These are phyloP conservation scores for Daldinia concentrica DNA, from an alignment of 495 filamentous ascomycete species.

Conservation along the genomic window DNA sequence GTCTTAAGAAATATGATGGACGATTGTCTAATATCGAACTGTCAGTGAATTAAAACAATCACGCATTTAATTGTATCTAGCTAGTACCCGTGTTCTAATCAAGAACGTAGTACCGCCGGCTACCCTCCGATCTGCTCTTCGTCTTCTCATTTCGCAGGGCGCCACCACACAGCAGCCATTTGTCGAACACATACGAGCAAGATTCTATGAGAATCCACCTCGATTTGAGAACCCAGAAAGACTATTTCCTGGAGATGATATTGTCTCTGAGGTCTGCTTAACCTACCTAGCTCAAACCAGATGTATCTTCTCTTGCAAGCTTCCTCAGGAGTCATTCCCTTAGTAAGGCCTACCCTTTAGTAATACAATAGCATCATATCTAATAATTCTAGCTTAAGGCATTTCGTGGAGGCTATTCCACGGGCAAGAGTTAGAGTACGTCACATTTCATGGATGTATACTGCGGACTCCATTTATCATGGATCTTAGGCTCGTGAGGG, in stretches of 20 bases:
- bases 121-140: conserved; percentile 37
- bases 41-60: conserved; percentile 12
- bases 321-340: conserved; percentile 38
- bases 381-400: conserved; percentile 23
- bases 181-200: conserved; percentile 31
- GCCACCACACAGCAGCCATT: conserved; percentile 37
- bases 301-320: conserved; percentile 41
- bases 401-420: conserved; percentile 27
- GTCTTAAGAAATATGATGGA: conserved; percentile 40
- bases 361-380: neutral
- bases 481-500: neutral
- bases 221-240: conserved; percentile 4
- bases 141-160: conserved; percentile 39
- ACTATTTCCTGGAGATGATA: conserved; percentile 26
- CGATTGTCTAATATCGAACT: conserved; percentile 40
- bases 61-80: neutral
- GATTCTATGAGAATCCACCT: conserved; percentile 25
- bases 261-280: conserved; percentile 19
- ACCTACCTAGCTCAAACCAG: conserved; percentile 35
- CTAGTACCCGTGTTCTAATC: conserved; percentile 6
- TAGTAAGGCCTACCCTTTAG: conserved; percentile 17
- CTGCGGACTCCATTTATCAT: neutral
- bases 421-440: conserved; percentile 9
- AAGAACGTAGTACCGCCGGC: conserved; percentile 27
- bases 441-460: neutral